Evolutionary conservation across 306 rosid genomes (phyloP).

Genomic region (Medicago ruthenica): DNA sequence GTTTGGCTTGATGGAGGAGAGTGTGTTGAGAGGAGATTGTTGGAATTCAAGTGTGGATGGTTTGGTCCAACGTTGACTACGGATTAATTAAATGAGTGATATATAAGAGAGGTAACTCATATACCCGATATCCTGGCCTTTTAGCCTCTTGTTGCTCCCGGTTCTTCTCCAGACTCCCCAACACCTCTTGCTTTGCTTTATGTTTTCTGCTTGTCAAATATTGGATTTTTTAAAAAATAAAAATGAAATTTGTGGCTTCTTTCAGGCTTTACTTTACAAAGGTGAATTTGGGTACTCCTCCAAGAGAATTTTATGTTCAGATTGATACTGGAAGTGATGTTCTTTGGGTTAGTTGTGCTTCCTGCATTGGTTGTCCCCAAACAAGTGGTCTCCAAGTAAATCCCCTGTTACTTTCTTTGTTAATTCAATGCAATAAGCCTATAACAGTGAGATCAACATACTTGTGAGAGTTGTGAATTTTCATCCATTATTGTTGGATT

Average conservation of each 20-base stretch:
- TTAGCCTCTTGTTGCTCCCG: too few species aligned
- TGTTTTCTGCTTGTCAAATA: slow-evolving; percentile 20
- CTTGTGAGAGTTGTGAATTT: slow-evolving; percentile 8
- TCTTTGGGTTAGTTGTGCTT: slow-evolving; percentile 90
- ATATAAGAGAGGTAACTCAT: too few species aligned
- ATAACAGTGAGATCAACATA: not conserved
- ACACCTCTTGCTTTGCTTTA: not conserved
- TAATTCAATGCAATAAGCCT: slow-evolving; percentile 7
- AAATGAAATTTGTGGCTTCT: slow-evolving; percentile 4
- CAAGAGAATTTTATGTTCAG: slow-evolving; percentile 88
- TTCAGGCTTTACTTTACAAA: slow-evolving; percentile 82
- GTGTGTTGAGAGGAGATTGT: too few species aligned
- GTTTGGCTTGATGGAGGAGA: too few species aligned
- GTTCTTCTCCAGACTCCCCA: too few species aligned
- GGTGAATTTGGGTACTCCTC: slow-evolving; percentile 87
- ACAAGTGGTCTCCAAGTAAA: slow-evolving; percentile 75
- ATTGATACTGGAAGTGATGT: slow-evolving; percentile 97
- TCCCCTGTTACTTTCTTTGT: not conserved
- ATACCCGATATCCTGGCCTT: too few species aligned
- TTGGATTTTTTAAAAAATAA: not conserved
- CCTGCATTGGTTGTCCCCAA: slow-evolving; percentile 86
- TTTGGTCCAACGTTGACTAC: too few species aligned
- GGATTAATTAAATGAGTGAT: too few species aligned
- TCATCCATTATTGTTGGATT: slow-evolving; percentile 29
- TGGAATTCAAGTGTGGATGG: too few species aligned